These are phyloP conservation scores for Microsporum ferrugineum DNA, from an alignment of 2,329 filamentous ascomycete species.

Conservation along the genomic window DNA sequence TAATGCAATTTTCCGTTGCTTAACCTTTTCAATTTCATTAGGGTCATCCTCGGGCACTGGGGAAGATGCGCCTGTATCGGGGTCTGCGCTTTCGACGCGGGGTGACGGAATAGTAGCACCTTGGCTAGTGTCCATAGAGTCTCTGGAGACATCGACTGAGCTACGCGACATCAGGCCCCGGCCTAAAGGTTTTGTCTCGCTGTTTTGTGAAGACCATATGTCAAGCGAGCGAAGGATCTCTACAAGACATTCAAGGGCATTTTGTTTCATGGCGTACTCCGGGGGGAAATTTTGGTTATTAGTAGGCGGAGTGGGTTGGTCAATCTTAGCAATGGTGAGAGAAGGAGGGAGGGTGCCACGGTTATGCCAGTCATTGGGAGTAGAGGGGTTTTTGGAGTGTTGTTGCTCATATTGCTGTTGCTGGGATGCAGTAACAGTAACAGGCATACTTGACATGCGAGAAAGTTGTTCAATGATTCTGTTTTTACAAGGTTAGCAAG, in stretches of 20 bases:
- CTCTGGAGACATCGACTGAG: constrained; percentile 51
- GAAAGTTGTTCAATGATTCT: constrained; percentile 88
- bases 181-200: constrained; percentile 31
- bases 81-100: constrained; percentile 44
- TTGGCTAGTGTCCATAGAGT: constrained; percentile 59
- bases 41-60: constrained; percentile 77
- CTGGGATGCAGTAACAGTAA: constrained; percentile 61
- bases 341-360: constrained; percentile 77
- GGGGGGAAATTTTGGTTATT: constrained; percentile 58
- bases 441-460: constrained; percentile 67
- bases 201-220: constrained; percentile 72
- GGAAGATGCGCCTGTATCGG: constrained; percentile 50
- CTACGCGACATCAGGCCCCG: constrained; percentile 25
- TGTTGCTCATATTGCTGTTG: constrained; percentile 81
- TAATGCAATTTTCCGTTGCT: constrained; percentile 84
- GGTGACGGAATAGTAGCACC: constrained; percentile 46
- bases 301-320: constrained; percentile 35
- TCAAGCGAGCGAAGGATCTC: constrained; percentile 82
- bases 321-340: constrained; percentile 66
- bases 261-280: constrained; percentile 83
- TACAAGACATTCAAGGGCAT: constrained; percentile 77
- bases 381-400: constrained; percentile 46
- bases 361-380: constrained; percentile 69
- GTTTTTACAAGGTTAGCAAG: constrained; percentile 7
- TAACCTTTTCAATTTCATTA: constrained; percentile 84